Evolutionary conservation across 352 stramenopile genomes (phyloP).

Genomic region (Pythium aquatile): DNA sequence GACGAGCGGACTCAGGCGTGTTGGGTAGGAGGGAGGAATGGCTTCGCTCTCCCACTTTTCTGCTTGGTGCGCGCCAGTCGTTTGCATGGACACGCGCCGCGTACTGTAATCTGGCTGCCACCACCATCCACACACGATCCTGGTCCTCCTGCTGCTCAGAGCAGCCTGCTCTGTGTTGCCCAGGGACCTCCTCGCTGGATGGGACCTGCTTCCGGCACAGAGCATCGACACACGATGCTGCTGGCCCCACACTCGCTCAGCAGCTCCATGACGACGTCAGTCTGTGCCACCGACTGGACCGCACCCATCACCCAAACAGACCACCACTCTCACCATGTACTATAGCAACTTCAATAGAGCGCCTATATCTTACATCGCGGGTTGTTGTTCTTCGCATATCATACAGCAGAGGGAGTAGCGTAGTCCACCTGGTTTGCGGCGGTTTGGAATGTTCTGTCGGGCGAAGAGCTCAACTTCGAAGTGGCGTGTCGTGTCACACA

Average conservation of each 20-base stretch:
- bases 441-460: slow-evolving; percentile 4
- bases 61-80: slow-evolving; percentile 31
- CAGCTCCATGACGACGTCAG: slow-evolving; percentile 3
- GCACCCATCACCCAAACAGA: neutral
- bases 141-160: neutral
- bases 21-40: slow-evolving; percentile 1
- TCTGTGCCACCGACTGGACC: neutral
- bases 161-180: neutral
- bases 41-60: slow-evolving; percentile 24
- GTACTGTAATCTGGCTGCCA: neutral
- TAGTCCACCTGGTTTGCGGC: slow-evolving; percentile 8
- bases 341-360: slow-evolving; percentile 1
- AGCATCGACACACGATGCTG: neutral
- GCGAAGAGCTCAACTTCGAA: slow-evolving; percentile 9
- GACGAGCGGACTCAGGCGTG: slow-evolving; percentile 6
- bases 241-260: neutral
- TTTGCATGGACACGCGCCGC: slow-evolving; percentile 24
- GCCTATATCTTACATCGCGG: neutral
- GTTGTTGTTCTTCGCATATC: neutral
- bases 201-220: neutral
- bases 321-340: neutral
- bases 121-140: neutral
- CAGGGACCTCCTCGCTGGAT: neutral
- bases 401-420: neutral
- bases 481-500: slow-evolving; percentile 17